phyloP scores from a whole-genome alignment of 345 rosid species.

The Heritiera littoralis region DNA sequence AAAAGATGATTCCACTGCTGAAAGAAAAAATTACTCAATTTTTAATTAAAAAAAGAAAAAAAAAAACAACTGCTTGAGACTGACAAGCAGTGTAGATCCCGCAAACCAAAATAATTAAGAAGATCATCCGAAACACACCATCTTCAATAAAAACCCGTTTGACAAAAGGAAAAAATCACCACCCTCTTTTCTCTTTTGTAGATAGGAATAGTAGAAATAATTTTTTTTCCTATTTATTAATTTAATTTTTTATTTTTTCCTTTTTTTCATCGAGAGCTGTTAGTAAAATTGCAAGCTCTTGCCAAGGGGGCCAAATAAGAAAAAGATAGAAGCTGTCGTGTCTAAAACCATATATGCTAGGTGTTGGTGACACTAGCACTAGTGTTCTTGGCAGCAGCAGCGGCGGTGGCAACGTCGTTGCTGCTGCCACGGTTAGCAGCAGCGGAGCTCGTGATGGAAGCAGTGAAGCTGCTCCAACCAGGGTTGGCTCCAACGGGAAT shows the following conservation, averaged over 20 bases:
- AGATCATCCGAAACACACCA: conserved; percentile 34
- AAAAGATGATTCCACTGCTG: conserved; percentile 35
- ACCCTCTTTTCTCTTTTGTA: neutral
- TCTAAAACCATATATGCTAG: conserved; percentile 13
- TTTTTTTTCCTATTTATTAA: neutral
- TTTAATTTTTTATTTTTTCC: neutral
- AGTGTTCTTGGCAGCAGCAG: conserved; percentile 14
- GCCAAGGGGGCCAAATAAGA: neutral
- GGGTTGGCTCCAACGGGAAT: neutral
- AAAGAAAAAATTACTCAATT: neutral
- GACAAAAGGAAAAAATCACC: neutral
- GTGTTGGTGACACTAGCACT: conserved; percentile 6
- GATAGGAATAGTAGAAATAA: conserved; percentile 2
- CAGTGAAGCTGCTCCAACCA: neutral
- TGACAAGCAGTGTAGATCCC: conserved; percentile 61
- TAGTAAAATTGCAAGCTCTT: conserved; percentile 27
- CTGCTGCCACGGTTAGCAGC: neutral
- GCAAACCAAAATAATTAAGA: conserved; percentile 39
- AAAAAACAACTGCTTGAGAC: conserved; percentile 60
- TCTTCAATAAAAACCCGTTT: conserved; percentile 57
- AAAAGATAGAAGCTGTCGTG: conserved; percentile 20
- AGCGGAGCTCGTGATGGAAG: conserved; percentile 23
- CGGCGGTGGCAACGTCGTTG: conserved; percentile 22
- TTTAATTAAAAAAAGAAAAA: neutral
- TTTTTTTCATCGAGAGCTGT: conserved; percentile 30